Evolutionary conservation across 352 stramenopile species (phyloP).

Genomic region (Blastocystis sp.): DNA sequence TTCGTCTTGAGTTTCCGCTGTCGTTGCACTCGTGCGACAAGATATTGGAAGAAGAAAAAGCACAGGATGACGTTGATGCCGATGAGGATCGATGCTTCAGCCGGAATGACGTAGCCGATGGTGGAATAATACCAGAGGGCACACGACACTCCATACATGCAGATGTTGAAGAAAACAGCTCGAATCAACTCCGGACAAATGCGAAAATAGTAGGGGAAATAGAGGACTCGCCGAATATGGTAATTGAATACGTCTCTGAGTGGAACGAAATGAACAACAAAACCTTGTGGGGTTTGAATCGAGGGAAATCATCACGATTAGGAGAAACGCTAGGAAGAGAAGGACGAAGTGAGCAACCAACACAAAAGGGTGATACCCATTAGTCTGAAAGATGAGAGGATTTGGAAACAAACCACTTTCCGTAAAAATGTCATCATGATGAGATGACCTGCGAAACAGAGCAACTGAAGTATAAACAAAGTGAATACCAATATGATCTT

Average conservation of each 20-base stretch:
- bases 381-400: background rate
- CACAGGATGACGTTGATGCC: background rate
- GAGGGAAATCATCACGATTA: background rate
- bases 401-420: background rate
- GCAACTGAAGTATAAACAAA: background rate
- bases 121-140: background rate
- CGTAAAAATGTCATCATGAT: background rate
- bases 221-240: background rate
- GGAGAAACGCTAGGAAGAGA: background rate
- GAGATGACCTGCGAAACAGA: background rate
- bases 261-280: background rate
- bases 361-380: background rate
- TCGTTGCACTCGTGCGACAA: background rate
- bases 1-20: background rate
- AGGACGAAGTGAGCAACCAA: background rate
- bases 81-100: background rate
- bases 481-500: background rate
- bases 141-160: background rate
- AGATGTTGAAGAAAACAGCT: background rate
- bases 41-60: background rate
- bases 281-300: background rate
- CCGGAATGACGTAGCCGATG: background rate
- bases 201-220: background rate
- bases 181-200: background rate
- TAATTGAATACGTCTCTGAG: background rate